phyloP scores from a whole-genome alignment of 2,329 filamentous ascomycete species.

The Hypocreales sp. region DNA sequence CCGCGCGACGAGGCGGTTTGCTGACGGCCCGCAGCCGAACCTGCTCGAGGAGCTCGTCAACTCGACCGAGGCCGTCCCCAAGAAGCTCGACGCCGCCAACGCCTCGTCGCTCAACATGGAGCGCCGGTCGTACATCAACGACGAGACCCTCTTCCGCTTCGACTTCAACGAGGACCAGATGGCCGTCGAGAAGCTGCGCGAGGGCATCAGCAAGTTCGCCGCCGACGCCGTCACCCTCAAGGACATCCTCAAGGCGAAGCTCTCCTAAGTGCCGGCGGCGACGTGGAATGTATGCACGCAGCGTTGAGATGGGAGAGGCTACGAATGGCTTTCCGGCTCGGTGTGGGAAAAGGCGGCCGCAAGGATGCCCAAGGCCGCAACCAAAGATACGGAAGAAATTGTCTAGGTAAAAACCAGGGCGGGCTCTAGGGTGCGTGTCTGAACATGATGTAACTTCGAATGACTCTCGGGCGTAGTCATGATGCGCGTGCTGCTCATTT shows the following conservation, averaged over 20 bases:
- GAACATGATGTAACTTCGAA: too few relatives aligned
- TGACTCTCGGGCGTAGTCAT: too few relatives aligned
- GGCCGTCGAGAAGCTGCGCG: conserved; percentile 97
- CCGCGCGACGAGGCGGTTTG: conserved; percentile 2
- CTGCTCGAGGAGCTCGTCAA: conserved; percentile 89
- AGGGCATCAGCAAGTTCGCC: conserved; percentile 99
- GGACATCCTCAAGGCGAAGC: conserved; percentile 79
- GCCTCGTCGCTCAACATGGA: conserved; percentile 58
- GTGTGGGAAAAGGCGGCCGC: too few relatives aligned
- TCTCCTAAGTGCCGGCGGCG: conserved; percentile 22
- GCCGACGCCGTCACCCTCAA: conserved; percentile 91
- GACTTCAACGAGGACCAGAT: conserved; percentile 99
- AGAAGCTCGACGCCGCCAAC: conserved; percentile 70
- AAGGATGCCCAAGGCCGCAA: too few relatives aligned
- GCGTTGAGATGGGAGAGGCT: background rate
- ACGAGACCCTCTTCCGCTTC: conserved; percentile 90
- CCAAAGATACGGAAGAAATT: too few relatives aligned
- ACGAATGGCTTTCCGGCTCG: too few relatives aligned
- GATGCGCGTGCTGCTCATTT: too few relatives aligned
- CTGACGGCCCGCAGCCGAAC: conserved; percentile 45
- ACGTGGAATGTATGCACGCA: too few relatives aligned
- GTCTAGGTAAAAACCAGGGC: too few relatives aligned
- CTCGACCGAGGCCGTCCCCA: conserved; percentile 64
- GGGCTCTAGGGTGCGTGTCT: too few relatives aligned
- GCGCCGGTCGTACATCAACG: conserved; percentile 81